Base-by-base conservation (phyloP, 345 rosid genomes). In the Eucalyptus curtisii region DNA sequence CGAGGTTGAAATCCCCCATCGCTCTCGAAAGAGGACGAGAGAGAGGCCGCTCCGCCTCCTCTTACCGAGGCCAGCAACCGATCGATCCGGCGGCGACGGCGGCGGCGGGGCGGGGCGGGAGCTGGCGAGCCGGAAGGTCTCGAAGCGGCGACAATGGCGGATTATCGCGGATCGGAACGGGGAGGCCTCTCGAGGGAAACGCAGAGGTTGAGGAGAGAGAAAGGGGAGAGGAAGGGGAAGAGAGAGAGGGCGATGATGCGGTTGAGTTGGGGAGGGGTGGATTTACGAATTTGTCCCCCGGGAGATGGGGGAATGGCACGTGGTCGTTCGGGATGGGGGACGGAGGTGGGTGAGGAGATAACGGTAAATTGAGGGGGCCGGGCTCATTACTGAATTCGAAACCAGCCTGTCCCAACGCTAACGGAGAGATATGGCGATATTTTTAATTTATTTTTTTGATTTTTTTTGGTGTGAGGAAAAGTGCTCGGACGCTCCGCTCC, bases 1-100 rank as follows among this genome's bases (percentile, higher is more conserved):
- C 99, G 95, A 98, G 99, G 91, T 98, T 98, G 90, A 98, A 98
- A 95, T 98, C 99, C 94, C 99, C 97, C 99, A 98, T 98, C 87
- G 91, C 71, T 91, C 79, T 4, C 31, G 20, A 16, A n/a, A n/a
- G n/a, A n/a, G n/a, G n/a, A n/a, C n/a, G 13, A 24, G 48, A 3
- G 8, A 25, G 85, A 50, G 50, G 49, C 52, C 40, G 47, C 27
- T 57, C 24, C 44, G 16, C 86, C 48, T 45, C 53, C 89, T 17
- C 47, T 80, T 24, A 33, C 49, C 37, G 14, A n/a, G 53, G 64
- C 45, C 24, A 86, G 40, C 25, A 45, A 31, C 31, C 80, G 80
- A 68, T 68, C 80, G 80, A 68, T 86, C 61, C 49, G 59, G 14
- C 30, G 27, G 30, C 59, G 25, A 5, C 12, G 30, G 27, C 59